phyloP scores from a whole-genome alignment of 345 rosid species.

The Adansonia digitata region DNA sequence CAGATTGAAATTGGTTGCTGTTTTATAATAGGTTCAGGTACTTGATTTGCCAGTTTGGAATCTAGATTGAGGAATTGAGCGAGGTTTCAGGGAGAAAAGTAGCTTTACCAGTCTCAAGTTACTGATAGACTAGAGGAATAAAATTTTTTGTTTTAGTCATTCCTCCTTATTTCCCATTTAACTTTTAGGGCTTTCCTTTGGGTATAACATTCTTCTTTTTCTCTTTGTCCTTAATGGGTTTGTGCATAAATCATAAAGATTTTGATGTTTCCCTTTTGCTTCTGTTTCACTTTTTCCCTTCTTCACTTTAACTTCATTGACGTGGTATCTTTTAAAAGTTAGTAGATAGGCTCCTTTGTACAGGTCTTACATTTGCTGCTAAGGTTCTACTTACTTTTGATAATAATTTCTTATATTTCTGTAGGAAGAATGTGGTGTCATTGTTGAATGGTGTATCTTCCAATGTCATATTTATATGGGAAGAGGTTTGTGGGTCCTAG shows the following conservation, averaged over 20 bases:
- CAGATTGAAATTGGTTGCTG: not conserved
- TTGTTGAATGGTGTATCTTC: conserved; percentile 30
- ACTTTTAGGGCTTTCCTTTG: not conserved
- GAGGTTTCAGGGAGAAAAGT: not conserved
- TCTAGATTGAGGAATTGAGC: not conserved
- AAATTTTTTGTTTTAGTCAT: not conserved
- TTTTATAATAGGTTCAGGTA: not conserved
- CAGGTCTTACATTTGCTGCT: not conserved
- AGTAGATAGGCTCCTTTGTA: not conserved
- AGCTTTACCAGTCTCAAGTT: not conserved
- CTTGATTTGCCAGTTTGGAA: not conserved
- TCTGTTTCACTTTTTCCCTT: not conserved
- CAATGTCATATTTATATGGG: conserved; percentile 8
- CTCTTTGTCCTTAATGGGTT: not conserved
- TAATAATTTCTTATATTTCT: not conserved
- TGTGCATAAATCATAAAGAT: not conserved
- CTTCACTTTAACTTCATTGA: not conserved
- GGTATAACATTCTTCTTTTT: not conserved
- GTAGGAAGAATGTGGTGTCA: conserved; percentile 31
- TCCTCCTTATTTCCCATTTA: not conserved
- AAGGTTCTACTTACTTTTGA: not conserved
- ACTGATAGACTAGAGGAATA: not conserved
- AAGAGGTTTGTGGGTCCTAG: conserved; percentile 10
- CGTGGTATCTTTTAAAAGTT: not conserved
- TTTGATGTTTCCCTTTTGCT: not conserved